Evolutionary conservation across 208 protist genomes (phyloP), one percentile per base, ranked within the genome.

Genomic region (Endotrypanum monterogeii): DNA sequence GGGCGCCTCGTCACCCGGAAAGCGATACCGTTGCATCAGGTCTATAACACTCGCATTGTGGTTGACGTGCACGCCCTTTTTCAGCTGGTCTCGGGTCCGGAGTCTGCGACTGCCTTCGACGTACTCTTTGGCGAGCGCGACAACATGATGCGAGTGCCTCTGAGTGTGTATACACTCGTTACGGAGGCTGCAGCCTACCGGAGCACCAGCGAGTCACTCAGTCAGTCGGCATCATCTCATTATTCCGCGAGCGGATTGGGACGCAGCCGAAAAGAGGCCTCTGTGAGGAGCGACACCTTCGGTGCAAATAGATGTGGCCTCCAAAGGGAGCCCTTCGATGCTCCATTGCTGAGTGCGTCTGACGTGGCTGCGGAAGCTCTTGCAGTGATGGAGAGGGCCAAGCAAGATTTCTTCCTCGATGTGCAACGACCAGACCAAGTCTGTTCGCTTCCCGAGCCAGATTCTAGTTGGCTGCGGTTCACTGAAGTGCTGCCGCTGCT

Each of bases 141-240:
- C 60, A 94, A 96, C 70, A 87, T 91, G 87, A 88, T 96, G 77
- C 88, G 92, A 14, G 76, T 96, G n/a, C 87, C 92, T 25, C 48
- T 73, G 41, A 74, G 77, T 44, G 89, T 92, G 75, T 68, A 84
- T 66, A 60, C 79, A 41, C 74, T 90, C 20, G 56, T 94, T n/a
- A 74, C 72, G 23, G 76, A 83, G 66, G 83, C 73, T 3, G 81
- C 74, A 20, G 68, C 79, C n/a, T 71, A 75, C 67, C 69, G 76
- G 52, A 72, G 70, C 56, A 3, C 30, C 28, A 60, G 69, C 25
- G 8, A 30, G 18, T 78, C 74, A 4, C 20, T 68, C 35, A 78
- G 58, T 20, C 73, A 48, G 18, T 61, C 39, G 7, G 39, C 60
- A 37, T 52, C 60, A 35, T 57, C 16, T 3, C 62, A 54, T 54